Percentiles rank a stretch among this genome's conserved stretches.
Evolutionary conservation across 1,284 basidiomycete species (phyloP).

Genomic region (Apiotrichum porosum): DNA sequence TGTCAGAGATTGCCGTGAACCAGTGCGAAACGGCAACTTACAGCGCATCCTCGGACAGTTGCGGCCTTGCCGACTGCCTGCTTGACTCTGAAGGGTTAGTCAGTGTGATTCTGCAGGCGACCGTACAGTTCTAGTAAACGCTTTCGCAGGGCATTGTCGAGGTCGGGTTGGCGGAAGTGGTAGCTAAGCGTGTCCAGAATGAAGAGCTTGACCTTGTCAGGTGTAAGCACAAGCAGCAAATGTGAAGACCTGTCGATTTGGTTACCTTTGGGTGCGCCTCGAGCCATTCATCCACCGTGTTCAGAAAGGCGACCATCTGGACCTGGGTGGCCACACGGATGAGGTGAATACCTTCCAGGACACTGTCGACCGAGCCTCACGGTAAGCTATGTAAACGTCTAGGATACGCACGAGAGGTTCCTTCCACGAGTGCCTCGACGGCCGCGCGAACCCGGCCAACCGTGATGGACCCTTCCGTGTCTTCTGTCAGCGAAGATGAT

Average conservation of each 20-base stretch:
- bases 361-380: not conserved
- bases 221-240: too few relatives aligned
- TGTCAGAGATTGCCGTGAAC: not conserved
- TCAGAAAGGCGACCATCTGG: slow-evolving; percentile 44
- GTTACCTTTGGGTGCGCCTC: slow-evolving; percentile 35
- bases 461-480: slow-evolving; percentile 44
- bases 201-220: slow-evolving; percentile 43
- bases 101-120: not conserved
- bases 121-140: slow-evolving; percentile 44
- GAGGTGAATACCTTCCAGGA: slow-evolving; percentile 41
- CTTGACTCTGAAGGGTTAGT: slow-evolving; percentile 30
- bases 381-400: not conserved
- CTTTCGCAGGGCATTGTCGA: slow-evolving; percentile 30
- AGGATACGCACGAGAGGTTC: not conserved
- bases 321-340: slow-evolving; percentile 41
- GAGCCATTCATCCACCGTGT: slow-evolving; percentile 44
- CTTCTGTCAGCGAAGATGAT: slow-evolving; percentile 15
- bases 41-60: slow-evolving; percentile 37
- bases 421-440: slow-evolving; percentile 15
- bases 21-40: slow-evolving; percentile 15
- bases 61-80: slow-evolving; percentile 39
- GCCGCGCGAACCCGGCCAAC: slow-evolving; percentile 28
- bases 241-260: too few relatives aligned
- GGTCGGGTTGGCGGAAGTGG: slow-evolving; percentile 44
- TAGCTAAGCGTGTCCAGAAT: slow-evolving; percentile 46